Percentiles rank a stretch among this genome's conserved stretches.
These are phyloP conservation scores for Pleurotus eryngii DNA, from an alignment of 768 basidiomycete species.

Conservation along the genomic window DNA sequence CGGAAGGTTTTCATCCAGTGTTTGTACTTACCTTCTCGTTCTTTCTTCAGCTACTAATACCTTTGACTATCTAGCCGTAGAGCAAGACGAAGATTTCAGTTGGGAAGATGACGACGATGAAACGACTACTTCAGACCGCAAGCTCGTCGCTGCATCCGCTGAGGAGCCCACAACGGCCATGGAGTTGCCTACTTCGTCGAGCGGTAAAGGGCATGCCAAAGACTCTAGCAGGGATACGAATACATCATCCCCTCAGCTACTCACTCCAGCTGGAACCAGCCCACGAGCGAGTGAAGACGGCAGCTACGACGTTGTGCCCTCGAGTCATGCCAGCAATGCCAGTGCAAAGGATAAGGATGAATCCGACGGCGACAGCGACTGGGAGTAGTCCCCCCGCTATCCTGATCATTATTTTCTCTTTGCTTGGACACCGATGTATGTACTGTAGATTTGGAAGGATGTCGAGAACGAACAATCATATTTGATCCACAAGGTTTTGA, in stretches of 20 bases:
- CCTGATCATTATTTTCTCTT: background rate
- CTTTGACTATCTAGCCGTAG: conserved; percentile 42
- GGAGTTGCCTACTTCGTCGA: background rate
- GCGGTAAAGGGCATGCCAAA: background rate
- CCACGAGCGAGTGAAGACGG: conserved; percentile 61
- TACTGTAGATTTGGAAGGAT: background rate
- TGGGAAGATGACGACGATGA: conserved; percentile 98
- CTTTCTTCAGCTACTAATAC: background rate
- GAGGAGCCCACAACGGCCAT: conserved; percentile 9
- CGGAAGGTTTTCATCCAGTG: conserved; percentile 77
- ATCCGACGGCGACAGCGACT: conserved; percentile 56
- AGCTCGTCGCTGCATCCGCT: background rate
- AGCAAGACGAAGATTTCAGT: conserved; percentile 84
- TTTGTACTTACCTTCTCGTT: conserved; percentile 23
- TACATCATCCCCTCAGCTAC: conserved; percentile 29
- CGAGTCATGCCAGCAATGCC: conserved; percentile 45
- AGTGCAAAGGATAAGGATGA: conserved; percentile 29
- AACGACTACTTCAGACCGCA: conserved; percentile 13
- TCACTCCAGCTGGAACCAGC: conserved; percentile 34
- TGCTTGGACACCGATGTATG: background rate
- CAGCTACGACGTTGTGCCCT: conserved; percentile 67
- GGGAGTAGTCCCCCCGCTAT: conserved; percentile 45
- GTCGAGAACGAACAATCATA: background rate
- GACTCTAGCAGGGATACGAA: conserved; percentile 7
- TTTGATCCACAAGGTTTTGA: background rate